Evolutionary conservation across 139 green algal species (phyloP).

Genomic region (Zygnema cylindricum): DNA sequence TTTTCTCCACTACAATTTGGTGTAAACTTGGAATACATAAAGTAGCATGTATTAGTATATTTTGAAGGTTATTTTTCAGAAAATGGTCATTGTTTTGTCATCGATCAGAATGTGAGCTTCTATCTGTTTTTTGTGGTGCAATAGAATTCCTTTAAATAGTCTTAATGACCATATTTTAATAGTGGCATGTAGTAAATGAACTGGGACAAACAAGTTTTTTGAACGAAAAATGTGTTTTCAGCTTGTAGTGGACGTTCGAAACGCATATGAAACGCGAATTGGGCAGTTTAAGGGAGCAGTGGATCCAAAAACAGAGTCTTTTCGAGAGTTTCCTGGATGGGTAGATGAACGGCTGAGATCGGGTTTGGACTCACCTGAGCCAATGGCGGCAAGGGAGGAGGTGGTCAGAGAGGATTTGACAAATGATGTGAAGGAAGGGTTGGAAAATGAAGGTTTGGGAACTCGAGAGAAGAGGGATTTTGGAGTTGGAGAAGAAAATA

Average conservation of each 20-base stretch:
- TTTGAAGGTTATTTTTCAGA: too few species aligned
- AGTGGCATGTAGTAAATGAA: too few species aligned
- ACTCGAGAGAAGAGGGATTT: neutral
- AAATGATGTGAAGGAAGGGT: neutral
- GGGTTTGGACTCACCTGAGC: neutral
- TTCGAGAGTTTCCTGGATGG: conserved; percentile 56
- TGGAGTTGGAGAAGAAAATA: neutral
- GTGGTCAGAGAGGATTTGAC: neutral
- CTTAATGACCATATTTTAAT: conserved; percentile 18
- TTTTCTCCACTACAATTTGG: too few species aligned
- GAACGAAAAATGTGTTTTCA: too few species aligned
- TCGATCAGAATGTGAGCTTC: neutral
- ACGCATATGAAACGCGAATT: conserved; percentile 62
- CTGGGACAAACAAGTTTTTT: too few species aligned
- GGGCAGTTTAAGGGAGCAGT: conserved; percentile 45
- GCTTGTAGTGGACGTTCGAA: conserved; percentile 58
- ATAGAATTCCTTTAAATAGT: neutral
- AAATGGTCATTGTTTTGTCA: too few species aligned
- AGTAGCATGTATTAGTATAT: too few species aligned
- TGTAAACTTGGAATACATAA: too few species aligned
- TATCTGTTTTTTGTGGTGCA: neutral
- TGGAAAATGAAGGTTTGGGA: conserved; percentile 5
- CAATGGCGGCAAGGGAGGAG: neutral
- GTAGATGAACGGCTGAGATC: conserved; percentile 9
- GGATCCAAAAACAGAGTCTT: conserved; percentile 51